phyloP scores from a whole-genome alignment of 75 land plant genomes.

The Azolla pinnata region DNA sequence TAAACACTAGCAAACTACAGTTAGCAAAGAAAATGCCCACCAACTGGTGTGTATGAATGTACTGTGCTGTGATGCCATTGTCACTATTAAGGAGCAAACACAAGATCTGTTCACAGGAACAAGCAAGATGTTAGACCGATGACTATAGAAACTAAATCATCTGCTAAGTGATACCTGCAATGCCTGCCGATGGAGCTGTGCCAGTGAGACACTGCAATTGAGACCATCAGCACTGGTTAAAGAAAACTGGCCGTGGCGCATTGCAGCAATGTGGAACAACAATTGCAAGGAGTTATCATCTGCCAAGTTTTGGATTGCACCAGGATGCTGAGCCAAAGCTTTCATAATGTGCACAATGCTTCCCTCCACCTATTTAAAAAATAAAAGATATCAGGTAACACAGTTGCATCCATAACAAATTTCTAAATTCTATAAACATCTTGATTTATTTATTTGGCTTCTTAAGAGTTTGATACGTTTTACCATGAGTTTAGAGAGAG shows the following conservation, averaged over 20 bases:
- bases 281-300: constrained; percentile 84
- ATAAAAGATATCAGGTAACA: too few species aligned
- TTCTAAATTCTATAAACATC: too few species aligned
- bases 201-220: constrained; percentile 45
- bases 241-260: constrained; percentile 44
- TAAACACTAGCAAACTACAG: background rate
- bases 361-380: constrained; percentile 58
- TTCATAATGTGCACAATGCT: constrained; percentile 93
- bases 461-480: too few species aligned
- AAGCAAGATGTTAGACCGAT: too few species aligned
- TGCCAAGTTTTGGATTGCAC: constrained; percentile 77
- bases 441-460: too few species aligned
- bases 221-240: constrained; percentile 5
- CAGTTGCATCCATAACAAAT: too few species aligned
- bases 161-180: constrained; percentile 77
- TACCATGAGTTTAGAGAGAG: too few species aligned
- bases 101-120: constrained; percentile 73
- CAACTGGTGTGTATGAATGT: constrained; percentile 73
- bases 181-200: constrained; percentile 94
- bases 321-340: constrained; percentile 78
- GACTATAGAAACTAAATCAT: too few species aligned
- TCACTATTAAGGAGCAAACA: constrained; percentile 82
- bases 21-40: constrained; percentile 23
- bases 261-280: constrained; percentile 82
- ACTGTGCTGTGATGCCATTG: constrained; percentile 81